Evolutionary conservation across 2,329 filamentous ascomycete genomes (phyloP), one percentile per base, ranked within the genome.

Genomic region (Kalaharituber pfeilii): DNA sequence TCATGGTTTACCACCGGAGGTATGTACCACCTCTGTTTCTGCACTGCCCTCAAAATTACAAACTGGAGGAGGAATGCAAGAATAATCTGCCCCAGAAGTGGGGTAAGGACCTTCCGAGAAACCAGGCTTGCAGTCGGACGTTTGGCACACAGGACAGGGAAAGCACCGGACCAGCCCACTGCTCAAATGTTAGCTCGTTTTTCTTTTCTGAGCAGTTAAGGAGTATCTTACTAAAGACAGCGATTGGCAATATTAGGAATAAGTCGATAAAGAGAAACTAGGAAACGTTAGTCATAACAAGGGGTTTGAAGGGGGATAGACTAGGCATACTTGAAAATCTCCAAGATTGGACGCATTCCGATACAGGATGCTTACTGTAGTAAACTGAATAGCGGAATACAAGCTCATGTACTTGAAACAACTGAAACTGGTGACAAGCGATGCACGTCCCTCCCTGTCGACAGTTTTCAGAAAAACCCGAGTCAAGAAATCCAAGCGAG

Each of bases 391-490:
- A n/a, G 91, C 89, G 2, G 88, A 96, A 72, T 98, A 98, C 60
- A 98, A 71, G 63, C 85, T 93, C 93, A 98, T 98, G 70, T 94
- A 98, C 72, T 96, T 98, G 76, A 98, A 98, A 72, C 91, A 98
- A 71, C 86, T 93, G 72, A 98, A 98, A 69, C 87, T 94, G 11
- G 91, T 98, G n/a, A 96, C 88, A 29, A 98, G 75, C 29, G 93
- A 86, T 20, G 89, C 89, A 59, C 93, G 81, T 20, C 91, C 91
- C 72, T 98, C 91, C 61, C 87, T 69, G 54, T 15, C 33, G n/a
- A 30, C 18, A 13, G 3, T 5, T 30, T 59, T 22, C 58, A 53
- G 18, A 25, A 6, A n/a, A 39, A 44, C n/a, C 25, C 24, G 22
- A 36, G 9, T 36, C n/a, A 33, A 15, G 9, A 18, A n/a, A 5